Evolutionary conservation across 192 early-diverging fungal genomes (phyloP), one percentile per base, ranked within the genome.

Genomic region (Spinellus fusiger): DNA sequence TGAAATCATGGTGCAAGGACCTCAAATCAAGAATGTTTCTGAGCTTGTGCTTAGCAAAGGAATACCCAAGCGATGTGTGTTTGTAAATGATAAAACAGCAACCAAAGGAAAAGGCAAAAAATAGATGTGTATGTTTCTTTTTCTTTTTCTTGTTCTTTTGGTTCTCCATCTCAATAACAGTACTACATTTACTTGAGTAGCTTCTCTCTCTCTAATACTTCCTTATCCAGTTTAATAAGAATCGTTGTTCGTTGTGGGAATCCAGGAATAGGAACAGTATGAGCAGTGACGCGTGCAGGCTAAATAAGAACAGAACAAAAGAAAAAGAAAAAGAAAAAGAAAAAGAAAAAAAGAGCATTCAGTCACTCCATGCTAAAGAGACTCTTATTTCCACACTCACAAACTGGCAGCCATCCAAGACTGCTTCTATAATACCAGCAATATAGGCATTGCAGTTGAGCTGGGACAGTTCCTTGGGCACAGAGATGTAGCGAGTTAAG

Each of bases 401-500:
- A 64, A 96, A 96, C 71, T 93, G 91, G 49, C 83, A 86, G 34
- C 91, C 89, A 61, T 93, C 90, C 56, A 95, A 78, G 18, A 95
- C 87, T 5, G 95, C 94, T 71, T 98, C 97, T 0, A 99, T 90
- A 49, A 99, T 86, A 8, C 97, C 97, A 37, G 93, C 95, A 56
- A 96, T 78, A 68, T 95, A 99, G 4, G 97, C 95, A 34, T 90
- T 92, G 6, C 91, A 90, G 71, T 93, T 96, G 31, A 99, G 84
- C 29, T 88, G 85, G 22, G 93, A 83, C 65, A 95, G 79, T 67
- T 99, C 97, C 62, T 89, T 90, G 3, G 97, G 97, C 6, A 95
- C 86, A 6, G 93, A 93, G 37, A 99, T 93, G 71, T 89, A 98
- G 69, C 86, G 89, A 29, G 86, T 86, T 40, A 97, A 77, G 4